These are phyloP conservation scores for Potentilla sterilis DNA, from an alignment of 306 rosid genomes.

Conservation along the genomic window DNA sequence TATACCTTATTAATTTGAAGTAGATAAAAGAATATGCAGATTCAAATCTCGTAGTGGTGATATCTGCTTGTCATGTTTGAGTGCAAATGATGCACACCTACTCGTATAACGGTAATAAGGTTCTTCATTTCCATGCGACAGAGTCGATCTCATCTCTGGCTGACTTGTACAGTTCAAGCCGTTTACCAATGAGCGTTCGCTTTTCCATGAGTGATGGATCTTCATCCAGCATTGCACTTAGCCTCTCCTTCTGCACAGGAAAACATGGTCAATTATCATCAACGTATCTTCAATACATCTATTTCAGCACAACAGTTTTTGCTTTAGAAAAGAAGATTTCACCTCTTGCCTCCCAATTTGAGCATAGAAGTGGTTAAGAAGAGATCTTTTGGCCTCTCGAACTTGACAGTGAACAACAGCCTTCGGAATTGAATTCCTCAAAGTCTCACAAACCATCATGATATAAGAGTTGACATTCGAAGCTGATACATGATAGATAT, in stretches of 20 bases:
- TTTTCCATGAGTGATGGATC: slow-evolving; percentile 92
- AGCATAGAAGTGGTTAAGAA: slow-evolving; percentile 73
- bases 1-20: slow-evolving; percentile 3
- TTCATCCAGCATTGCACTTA: slow-evolving; percentile 91
- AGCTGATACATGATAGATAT: slow-evolving; percentile 50
- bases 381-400: slow-evolving; percentile 95
- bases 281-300: background rate
- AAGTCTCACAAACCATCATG: slow-evolving; percentile 78
- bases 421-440: slow-evolving; percentile 87
- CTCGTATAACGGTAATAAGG: background rate
- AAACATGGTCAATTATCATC: slow-evolving; percentile 3
- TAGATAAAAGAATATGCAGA: slow-evolving; percentile 10
- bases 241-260: slow-evolving; percentile 77
- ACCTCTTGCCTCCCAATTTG: slow-evolving; percentile 94
- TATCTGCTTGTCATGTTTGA: slow-evolving; percentile 1
- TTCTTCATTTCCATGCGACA: slow-evolving; percentile 81
- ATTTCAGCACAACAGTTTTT: background rate
- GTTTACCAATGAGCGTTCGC: slow-evolving; percentile 69
- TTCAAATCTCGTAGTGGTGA: background rate
- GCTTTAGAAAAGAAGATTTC: slow-evolving; percentile 26
- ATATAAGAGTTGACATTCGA: slow-evolving; percentile 88
- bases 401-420: slow-evolving; percentile 99
- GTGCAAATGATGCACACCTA: background rate
- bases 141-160: slow-evolving; percentile 95
- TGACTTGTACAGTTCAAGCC: slow-evolving; percentile 93